Conservation (phyloP, 225 moss, liverwort and hornwort genomes). For the Anthoceros angustus region DNA sequence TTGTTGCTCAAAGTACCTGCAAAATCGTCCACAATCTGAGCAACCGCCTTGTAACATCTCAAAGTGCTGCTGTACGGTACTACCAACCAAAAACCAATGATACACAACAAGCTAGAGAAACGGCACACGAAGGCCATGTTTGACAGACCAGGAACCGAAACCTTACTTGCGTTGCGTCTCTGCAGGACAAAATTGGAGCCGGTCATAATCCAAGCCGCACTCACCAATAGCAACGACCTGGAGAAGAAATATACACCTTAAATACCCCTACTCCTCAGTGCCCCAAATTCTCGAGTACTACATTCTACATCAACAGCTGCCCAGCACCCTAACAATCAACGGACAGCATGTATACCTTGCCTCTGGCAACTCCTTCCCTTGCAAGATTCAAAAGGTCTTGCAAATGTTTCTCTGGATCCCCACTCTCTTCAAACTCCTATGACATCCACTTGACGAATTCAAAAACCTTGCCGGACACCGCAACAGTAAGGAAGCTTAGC, state of each 20-base stretch:
- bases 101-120: no score
- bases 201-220: constrained; percentile 95
- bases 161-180: constrained; percentile 52
- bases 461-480: neutral
- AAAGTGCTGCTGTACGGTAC: neutral
- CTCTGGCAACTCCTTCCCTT: constrained; percentile 56
- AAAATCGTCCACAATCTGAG: neutral
- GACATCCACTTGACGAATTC: neutral
- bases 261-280: no score
- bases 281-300: no score
- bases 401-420: constrained; percentile 69
- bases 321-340: neutral
- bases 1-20: constrained; percentile 87
- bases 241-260: constrained; percentile 1
- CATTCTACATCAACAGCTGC: no score
- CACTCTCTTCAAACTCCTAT: constrained; percentile 75
- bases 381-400: constrained; percentile 64
- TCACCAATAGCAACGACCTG: constrained; percentile 96
- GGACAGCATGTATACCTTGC: constrained; percentile 37
- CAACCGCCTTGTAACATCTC: no score
- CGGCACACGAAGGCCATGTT: no score
- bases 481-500: neutral
- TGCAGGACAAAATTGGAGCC: constrained; percentile 71
- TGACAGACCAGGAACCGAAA: neutral
- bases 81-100: no score